Conservation (phyloP, 2,329 filamentous ascomycete genomes). For the Clonostachys rhizophaga region DNA sequence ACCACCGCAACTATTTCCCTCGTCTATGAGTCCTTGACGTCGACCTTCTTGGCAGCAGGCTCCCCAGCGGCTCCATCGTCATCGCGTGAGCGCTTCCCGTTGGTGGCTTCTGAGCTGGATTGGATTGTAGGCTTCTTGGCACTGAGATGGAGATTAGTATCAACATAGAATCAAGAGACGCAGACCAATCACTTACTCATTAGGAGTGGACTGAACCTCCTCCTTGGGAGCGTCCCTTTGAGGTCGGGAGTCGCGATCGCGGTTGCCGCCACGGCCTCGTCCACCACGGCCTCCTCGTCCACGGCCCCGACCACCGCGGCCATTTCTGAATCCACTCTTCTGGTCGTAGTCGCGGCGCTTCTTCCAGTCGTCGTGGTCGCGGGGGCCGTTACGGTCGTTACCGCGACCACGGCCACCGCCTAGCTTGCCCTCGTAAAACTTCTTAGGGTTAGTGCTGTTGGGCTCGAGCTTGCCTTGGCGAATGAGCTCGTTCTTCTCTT, state of each 20-base stretch:
- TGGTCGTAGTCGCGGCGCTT: conserved; percentile 58
- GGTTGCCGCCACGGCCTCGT: conserved; percentile 28
- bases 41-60: conserved; percentile 58
- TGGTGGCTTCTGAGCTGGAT: conserved; percentile 33
- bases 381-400: conserved; percentile 24
- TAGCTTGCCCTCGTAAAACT: conserved; percentile 45
- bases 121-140: conserved; percentile 17
- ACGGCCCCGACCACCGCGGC: conserved; percentile 35
- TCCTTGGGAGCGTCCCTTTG: conserved; percentile 6
- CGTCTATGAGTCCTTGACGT: conserved; percentile 34
- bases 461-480: conserved; percentile 64
- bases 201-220: conserved; percentile 9
- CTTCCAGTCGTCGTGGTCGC: conserved; percentile 54
- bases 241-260: conserved; percentile 10
- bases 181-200: conserved; percentile 11
- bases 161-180: background rate
- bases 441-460: conserved; percentile 32
- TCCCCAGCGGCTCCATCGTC: conserved; percentile 38
- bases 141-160: conserved; percentile 9
- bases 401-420: conserved; percentile 18
- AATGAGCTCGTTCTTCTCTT: conserved; percentile 71
- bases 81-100: conserved; percentile 51
- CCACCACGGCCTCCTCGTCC: conserved; percentile 34
- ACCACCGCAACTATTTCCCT: too few relatives aligned
- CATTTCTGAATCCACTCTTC: conserved; percentile 51